Base-by-base conservation (phyloP, 225 moss, liverwort and hornwort species). In the Bryoerythrophyllum caledonicum region DNA sequence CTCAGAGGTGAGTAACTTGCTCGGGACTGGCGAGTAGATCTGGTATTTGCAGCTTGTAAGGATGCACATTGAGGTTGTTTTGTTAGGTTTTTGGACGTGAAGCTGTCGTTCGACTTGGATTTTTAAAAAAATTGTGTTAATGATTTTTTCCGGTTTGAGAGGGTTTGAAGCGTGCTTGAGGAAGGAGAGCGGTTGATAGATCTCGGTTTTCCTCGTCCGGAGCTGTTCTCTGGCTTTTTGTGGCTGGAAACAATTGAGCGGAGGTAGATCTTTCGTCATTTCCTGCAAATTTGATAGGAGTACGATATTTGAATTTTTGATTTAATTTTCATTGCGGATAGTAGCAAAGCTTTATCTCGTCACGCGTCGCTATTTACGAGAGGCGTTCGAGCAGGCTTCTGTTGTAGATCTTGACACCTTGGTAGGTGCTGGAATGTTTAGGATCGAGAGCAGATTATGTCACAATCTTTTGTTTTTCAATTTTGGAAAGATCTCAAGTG, bases 1-100 rank as follows among this genome's bases (percentile, higher is more conserved):
- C 35, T 34, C 73, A 40, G 49, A 44, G 80, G 84, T 80, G 70
- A 77, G 84, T 70, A 14, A 43, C 44, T 68, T 41, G 55, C 54
- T 24, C 16, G 17, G n/a, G 32, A 13, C 23, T 24, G 49, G 58
- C 74, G 54, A 49, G 51, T 60, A 80, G 80, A 80, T 84, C 80
- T 60, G 76, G 69, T 80, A 4, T 28, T 51, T 1, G 30, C 17
- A n/a, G 23, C 21, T 25, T 44, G 23, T 10, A 0, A 65, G 34
- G 25, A 65, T 28, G 46, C 52, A 15, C 44, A 73, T 23, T 5
- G 65, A 77, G 46, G 60, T 14, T 64, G 7, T 53, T 55, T 73
- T 13, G 59, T 32, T 25, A 35, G 21, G 59, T 73, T 80, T 41
- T 53, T 43, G 49, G 24, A 34, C 1, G 35, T 48, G 26, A 15